Conservation (phyloP, 2,329 filamentous ascomycete species). For the Aureobasidium musti region DNA sequence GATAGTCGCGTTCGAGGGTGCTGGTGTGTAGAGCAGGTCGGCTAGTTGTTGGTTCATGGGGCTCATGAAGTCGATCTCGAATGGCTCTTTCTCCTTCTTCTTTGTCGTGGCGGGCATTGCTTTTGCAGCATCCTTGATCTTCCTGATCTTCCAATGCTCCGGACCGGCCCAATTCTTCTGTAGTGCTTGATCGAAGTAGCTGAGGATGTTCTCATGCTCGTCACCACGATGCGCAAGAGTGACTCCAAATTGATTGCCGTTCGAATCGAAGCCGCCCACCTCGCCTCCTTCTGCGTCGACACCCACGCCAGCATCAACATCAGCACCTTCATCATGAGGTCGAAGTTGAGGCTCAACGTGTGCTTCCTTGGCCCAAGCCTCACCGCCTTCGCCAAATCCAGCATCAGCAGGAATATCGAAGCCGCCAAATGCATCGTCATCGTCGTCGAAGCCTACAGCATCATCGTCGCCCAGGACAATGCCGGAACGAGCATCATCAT, state of each 20-base stretch:
- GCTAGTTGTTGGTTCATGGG: conserved; percentile 70
- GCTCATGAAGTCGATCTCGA: conserved; percentile 86
- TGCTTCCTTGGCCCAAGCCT: conserved; percentile 91
- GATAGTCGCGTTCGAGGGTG: conserved; percentile 77
- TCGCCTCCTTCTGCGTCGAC: conserved; percentile 48
- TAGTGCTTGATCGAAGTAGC: conserved; percentile 94
- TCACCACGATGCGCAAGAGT: conserved; percentile 69
- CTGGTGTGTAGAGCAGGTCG: conserved; percentile 78
- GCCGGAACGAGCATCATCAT: conserved; percentile 68
- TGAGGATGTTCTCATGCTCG: conserved; percentile 88
- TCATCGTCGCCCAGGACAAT: conserved; percentile 87
- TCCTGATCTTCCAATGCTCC: conserved; percentile 97
- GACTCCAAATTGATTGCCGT: conserved; percentile 71
- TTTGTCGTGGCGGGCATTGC: conserved; percentile 59
- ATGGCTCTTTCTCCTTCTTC: conserved; percentile 93
- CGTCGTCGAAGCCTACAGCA: conserved; percentile 77
- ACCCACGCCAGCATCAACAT: conserved; percentile 57
- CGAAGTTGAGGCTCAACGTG: conserved; percentile 84
- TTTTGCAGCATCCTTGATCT: conserved; percentile 76
- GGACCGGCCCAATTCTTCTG: conserved; percentile 98
- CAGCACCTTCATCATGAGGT: conserved; percentile 62
- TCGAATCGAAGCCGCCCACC: conserved; percentile 60
- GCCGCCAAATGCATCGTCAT: conserved; percentile 66
- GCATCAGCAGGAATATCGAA: conserved; percentile 64
- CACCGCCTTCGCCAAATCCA: conserved; percentile 92